These are phyloP conservation scores for Clonostachys rhizophaga DNA, from an alignment of 2,329 filamentous ascomycete species.

Conservation along the genomic window DNA sequence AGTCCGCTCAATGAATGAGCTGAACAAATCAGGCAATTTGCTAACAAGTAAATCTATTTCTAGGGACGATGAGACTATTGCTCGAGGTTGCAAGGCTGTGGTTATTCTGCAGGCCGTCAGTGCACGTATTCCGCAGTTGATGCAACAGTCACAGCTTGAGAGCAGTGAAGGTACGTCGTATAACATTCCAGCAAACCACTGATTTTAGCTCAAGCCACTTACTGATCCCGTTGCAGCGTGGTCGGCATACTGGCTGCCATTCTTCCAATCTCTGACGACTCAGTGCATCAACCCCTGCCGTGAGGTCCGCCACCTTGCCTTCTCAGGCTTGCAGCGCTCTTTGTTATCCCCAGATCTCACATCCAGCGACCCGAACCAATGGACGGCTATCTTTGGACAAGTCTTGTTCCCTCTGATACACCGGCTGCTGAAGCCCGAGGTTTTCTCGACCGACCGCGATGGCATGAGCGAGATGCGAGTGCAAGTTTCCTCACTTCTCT, in stretches of 20 bases:
- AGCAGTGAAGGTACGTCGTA: slow-evolving; percentile 65
- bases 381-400: slow-evolving; percentile 92
- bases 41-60: background rate
- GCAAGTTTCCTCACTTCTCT: slow-evolving; percentile 84
- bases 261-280: slow-evolving; percentile 81
- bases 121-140: slow-evolving; percentile 74
- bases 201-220: background rate
- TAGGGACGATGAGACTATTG: slow-evolving; percentile 52
- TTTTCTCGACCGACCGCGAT: slow-evolving; percentile 83
- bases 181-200: background rate
- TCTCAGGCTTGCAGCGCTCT: slow-evolving; percentile 79
- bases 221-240: slow-evolving; percentile 57
- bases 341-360: slow-evolving; percentile 81
- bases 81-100: slow-evolving; percentile 76
- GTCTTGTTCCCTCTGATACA: slow-evolving; percentile 90
- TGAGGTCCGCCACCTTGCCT: slow-evolving; percentile 85
- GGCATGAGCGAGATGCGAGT: slow-evolving; percentile 97
- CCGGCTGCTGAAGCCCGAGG: slow-evolving; percentile 85
- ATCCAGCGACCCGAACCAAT: slow-evolving; percentile 80
- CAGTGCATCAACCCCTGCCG: slow-evolving; percentile 95
- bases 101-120: slow-evolving; percentile 79
- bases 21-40: background rate
- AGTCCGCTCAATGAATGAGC: too few species aligned
- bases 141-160: slow-evolving; percentile 90
- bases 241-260: slow-evolving; percentile 96